Conservation (phyloP, 768 basidiomycete species). For the Mycena olivaceomarginata region DNA sequence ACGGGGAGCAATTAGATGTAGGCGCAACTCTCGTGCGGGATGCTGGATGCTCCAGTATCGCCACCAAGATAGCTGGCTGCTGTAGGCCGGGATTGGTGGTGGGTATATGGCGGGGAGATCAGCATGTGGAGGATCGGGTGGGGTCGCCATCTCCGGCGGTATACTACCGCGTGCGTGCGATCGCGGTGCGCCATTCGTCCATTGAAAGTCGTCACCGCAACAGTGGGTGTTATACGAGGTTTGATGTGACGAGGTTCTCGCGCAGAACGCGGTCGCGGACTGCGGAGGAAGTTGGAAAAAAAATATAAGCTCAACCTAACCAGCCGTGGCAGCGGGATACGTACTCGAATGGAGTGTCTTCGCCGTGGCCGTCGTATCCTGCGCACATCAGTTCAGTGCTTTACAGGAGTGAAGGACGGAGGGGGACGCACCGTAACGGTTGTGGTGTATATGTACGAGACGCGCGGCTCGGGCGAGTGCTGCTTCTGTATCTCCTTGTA, state of each 20-base stretch:
- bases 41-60: too few relatives aligned
- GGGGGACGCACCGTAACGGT: constrained; percentile 75
- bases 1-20: too few relatives aligned
- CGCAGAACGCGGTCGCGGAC: constrained; percentile 80
- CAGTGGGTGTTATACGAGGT: constrained; percentile 63
- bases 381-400: neutral
- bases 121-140: too few relatives aligned
- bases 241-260: constrained; percentile 71
- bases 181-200: too few relatives aligned
- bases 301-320: neutral
- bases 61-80: too few relatives aligned
- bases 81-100: too few relatives aligned
- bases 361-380: constrained; percentile 81
- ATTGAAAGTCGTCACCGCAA: too few relatives aligned
- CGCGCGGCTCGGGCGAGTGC: constrained; percentile 72
- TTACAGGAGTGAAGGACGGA: constrained; percentile 12
- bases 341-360: constrained; percentile 75
- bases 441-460: constrained; percentile 80
- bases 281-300: constrained; percentile 45
- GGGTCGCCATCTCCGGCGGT: too few relatives aligned
- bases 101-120: too few relatives aligned
- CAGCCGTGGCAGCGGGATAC: constrained; percentile 26
- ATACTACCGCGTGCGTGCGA: too few relatives aligned
- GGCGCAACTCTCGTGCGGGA: too few relatives aligned
- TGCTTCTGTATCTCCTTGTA: constrained; percentile 81